Conservation (phyloP, 78 protist species). For the Chrysochromulina tobinii region DNA sequence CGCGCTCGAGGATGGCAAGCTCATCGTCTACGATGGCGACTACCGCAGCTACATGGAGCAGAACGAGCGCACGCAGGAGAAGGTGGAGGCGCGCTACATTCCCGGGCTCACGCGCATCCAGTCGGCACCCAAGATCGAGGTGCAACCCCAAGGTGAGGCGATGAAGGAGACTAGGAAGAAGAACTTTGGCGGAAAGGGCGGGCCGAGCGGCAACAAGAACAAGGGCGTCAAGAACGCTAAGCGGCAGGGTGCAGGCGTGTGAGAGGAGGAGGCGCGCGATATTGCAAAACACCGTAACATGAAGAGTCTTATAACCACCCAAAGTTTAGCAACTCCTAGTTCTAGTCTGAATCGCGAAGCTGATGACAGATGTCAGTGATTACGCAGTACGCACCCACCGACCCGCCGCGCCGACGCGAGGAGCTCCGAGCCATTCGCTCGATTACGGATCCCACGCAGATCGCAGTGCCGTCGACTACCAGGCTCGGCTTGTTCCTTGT, state of each 20-base stretch:
- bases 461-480: too few species aligned
- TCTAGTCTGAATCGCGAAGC: too few species aligned
- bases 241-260: neutral
- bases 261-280: too few species aligned
- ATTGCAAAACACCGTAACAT: too few species aligned
- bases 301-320: too few species aligned
- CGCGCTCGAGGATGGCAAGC: slow-evolving; percentile 30
- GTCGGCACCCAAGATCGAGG: neutral
- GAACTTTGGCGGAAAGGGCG: slow-evolving; percentile 36
- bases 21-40: slow-evolving; percentile 43
- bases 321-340: too few species aligned
- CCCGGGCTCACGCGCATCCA: neutral
- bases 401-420: too few species aligned
- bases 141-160: neutral
- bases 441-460: too few species aligned
- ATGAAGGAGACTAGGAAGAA: neutral
- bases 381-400: too few species aligned
- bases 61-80: neutral
- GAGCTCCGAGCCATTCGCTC: too few species aligned
- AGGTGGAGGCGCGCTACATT: neutral
- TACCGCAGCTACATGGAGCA: slow-evolving; percentile 34
- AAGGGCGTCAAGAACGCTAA: slow-evolving; percentile 35
- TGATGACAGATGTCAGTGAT: too few species aligned
- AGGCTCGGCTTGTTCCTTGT: too few species aligned
- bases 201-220: slow-evolving; percentile 14